Evolutionary conservation across 1,284 basidiomycete genomes (phyloP), one percentile per base, ranked within the genome.

Genomic region (Pterulicium gracile): DNA sequence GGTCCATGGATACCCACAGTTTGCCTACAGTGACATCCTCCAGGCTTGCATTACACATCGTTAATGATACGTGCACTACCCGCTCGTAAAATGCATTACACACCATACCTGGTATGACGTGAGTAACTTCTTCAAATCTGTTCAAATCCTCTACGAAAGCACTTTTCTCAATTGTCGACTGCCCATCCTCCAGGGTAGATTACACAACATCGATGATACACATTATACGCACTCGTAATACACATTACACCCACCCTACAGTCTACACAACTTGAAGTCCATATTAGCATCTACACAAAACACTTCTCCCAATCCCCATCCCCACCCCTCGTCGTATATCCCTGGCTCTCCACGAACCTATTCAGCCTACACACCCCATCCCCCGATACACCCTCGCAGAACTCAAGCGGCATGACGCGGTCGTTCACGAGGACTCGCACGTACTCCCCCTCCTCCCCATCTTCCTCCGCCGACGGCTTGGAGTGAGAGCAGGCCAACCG

Each of bases 371-470:
- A 92, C 51, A 89, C 44, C 2, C 79, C 77, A 49, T 77, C 60
- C 21, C 59, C 58, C 27, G 62, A 58, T 2, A 55, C 71, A 4
- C 67, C 73, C 55, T 17, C 18, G 17, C 83, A 86, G 54, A 86
- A 83, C 40, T 64, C 63, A 15, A 85, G 58, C 0, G 76, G 72
- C 59, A 83, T 79, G 4, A 83, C 52, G 3, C 69, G 79, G 52
- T 88, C 81, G 49, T 86, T 81, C 48, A 81, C 79, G 40, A 81
- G 61, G 49, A 82, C 70, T 55, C 81, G 68, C 42, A 84, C 77
- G 60, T 63, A 79, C 55, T 63, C 68, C 46, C 47, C 48, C 40
- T 50, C 41, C 54, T 48, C 34, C 23, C 40, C 54, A 46, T 24
- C 53, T 20, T 47, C 51, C 7, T 32, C 10, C 7, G 27, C n/a